Conservation (phyloP, 306 rosid species). For the Acacia confusa region DNA sequence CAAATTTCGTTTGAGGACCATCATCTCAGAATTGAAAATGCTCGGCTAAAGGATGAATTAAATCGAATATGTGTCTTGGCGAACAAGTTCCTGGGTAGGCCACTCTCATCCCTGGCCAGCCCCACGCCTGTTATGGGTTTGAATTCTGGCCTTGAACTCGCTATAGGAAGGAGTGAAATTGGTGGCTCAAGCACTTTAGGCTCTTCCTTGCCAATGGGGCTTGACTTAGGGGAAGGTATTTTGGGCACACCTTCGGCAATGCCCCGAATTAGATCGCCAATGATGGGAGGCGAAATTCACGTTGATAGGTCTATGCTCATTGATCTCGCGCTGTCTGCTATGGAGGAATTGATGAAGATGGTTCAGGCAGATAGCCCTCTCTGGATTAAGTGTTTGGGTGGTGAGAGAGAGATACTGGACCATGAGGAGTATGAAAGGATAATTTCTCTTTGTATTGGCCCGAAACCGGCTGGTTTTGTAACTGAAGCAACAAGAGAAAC, state of each 20-base stretch:
- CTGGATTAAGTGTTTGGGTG: constrained; percentile 65
- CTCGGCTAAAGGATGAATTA: constrained; percentile 59
- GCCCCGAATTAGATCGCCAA: constrained; percentile 36
- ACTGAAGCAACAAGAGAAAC: constrained; percentile 66
- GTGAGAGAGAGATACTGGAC: constrained; percentile 58
- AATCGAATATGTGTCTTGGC: constrained; percentile 56
- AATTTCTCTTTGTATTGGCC: constrained; percentile 44
- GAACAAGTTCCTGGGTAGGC: constrained; percentile 65
- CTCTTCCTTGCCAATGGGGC: constrained; percentile 52
- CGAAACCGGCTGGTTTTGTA: constrained; percentile 47
- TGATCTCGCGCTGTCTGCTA: constrained; percentile 65
- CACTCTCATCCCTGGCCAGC: constrained; percentile 49
- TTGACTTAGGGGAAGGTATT: constrained; percentile 60
- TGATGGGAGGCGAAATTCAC: constrained; percentile 45
- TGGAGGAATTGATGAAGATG: constrained; percentile 81
- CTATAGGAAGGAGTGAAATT: constrained; percentile 63
- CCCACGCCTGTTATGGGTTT: constrained; percentile 39
- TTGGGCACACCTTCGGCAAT: constrained; percentile 36
- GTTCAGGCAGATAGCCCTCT: constrained; percentile 56
- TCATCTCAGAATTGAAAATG: constrained; percentile 45
- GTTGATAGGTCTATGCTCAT: constrained; percentile 47
- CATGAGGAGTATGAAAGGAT: constrained; percentile 63
- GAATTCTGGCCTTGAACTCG: constrained; percentile 59
- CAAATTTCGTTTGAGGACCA: constrained; percentile 78
- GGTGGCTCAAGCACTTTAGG: constrained; percentile 41